Evolutionary conservation across 306 rosid species (phyloP).

Genomic region (Senna tora): DNA sequence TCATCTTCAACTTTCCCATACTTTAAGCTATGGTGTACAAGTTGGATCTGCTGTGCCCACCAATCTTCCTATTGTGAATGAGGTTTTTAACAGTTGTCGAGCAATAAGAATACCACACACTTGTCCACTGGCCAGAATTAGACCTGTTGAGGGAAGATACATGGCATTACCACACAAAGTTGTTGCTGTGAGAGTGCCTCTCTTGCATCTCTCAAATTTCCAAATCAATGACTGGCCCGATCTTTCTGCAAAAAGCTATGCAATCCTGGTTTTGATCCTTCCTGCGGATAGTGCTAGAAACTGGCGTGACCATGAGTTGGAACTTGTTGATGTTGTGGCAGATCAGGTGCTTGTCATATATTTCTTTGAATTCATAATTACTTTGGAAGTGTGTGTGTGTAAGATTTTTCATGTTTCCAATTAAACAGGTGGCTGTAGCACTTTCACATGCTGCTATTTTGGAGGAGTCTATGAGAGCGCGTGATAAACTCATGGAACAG

Average conservation of each 20-base stretch:
- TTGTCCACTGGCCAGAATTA: slow-evolving; percentile 72
- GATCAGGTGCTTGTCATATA: slow-evolving; percentile 67
- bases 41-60: slow-evolving; percentile 68
- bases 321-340: slow-evolving; percentile 85
- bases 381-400: not conserved
- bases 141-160: slow-evolving; percentile 70
- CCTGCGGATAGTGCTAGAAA: slow-evolving; percentile 74
- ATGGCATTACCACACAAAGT: slow-evolving; percentile 75
- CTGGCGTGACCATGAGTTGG: slow-evolving; percentile 91
- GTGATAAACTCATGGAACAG: slow-evolving; percentile 86
- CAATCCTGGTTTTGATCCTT: slow-evolving; percentile 91
- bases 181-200: slow-evolving; percentile 91
- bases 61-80: slow-evolving; percentile 64
- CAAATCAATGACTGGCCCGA: slow-evolving; percentile 85
- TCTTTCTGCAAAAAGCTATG: slow-evolving; percentile 69
- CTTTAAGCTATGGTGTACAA: slow-evolving; percentile 64
- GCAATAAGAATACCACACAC: slow-evolving; percentile 67
- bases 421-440: slow-evolving; percentile 94
- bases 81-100: slow-evolving; percentile 66
- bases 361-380: not conserved
- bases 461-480: slow-evolving; percentile 89
- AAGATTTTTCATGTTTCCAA: slow-evolving; percentile 35
- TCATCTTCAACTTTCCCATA: slow-evolving; percentile 77
- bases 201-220: slow-evolving; percentile 74
- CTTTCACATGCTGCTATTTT: slow-evolving; percentile 97